Evolutionary conservation across 2,329 filamentous ascomycete species (phyloP).

Genomic region (Colletotrichum aenigma): DNA sequence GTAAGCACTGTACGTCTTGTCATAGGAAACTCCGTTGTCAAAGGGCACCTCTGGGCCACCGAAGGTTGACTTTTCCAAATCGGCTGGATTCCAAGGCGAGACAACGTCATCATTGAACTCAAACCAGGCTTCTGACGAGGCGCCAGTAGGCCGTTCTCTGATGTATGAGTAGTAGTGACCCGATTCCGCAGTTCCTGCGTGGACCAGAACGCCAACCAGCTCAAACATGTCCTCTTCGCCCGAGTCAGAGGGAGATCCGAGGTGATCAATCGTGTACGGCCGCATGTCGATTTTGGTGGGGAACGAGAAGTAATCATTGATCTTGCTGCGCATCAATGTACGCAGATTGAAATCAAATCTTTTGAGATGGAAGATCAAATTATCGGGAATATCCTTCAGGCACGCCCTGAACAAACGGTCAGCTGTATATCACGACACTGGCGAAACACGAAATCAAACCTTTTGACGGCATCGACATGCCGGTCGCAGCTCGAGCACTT

Average conservation of each 20-base stretch:
- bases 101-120: constrained; percentile 96
- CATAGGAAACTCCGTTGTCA: constrained; percentile 53
- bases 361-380: constrained; percentile 94
- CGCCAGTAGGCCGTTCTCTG: constrained; percentile 71
- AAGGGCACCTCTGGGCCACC: constrained; percentile 67
- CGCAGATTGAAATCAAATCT: constrained; percentile 82
- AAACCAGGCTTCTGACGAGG: constrained; percentile 67
- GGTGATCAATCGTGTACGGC: constrained; percentile 85
- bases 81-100: constrained; percentile 72
- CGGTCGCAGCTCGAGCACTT: constrained; percentile 90
- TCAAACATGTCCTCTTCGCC: constrained; percentile 80
- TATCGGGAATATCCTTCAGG: constrained; percentile 89
- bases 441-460: constrained; percentile 46
- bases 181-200: constrained; percentile 89
- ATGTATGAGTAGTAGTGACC: constrained; percentile 98
- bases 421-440: not conserved
- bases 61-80: constrained; percentile 80
- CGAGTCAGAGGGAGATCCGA: constrained; percentile 65
- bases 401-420: constrained; percentile 66
- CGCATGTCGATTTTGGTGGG: constrained; percentile 84
- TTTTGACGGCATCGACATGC: constrained; percentile 92
- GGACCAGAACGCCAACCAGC: constrained; percentile 92
- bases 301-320: constrained; percentile 94
- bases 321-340: constrained; percentile 83
- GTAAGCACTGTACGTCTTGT: constrained; percentile 87